Evolutionary conservation across 108 stramenopile species (phyloP).

Genomic region (Nitzschia putrida): DNA sequence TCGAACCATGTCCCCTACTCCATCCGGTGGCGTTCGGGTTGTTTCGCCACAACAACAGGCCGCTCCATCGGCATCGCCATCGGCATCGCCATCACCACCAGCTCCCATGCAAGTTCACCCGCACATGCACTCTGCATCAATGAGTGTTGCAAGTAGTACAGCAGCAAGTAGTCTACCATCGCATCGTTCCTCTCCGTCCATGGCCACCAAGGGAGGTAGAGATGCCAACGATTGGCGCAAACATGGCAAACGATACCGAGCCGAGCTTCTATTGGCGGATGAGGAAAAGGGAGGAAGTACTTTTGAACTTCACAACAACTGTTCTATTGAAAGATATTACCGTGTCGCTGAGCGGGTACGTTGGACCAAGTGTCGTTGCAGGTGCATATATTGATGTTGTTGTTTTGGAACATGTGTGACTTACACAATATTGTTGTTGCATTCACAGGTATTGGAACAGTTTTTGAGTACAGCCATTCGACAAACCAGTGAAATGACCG

Average conservation of each 20-base stretch:
- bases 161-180: no score
- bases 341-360: slow-evolving; percentile 45
- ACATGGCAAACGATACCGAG: slow-evolving; percentile 43
- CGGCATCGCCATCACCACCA: no score
- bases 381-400: neutral
- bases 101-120: no score
- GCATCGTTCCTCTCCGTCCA: no score
- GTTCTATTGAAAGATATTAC: slow-evolving; percentile 46
- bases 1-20: no score
- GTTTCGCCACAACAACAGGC: no score
- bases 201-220: no score
- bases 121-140: no score
- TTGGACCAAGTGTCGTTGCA: neutral
- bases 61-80: no score
- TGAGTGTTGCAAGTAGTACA: no score
- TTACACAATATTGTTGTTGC: neutral
- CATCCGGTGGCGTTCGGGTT: no score
- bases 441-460: slow-evolving; percentile 44
- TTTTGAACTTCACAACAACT: slow-evolving; percentile 37
- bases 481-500: slow-evolving; percentile 19
- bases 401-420: neutral
- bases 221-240: slow-evolving; percentile 34
- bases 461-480: slow-evolving; percentile 39
- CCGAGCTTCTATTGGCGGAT: slow-evolving; percentile 35
- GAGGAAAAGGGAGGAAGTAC: slow-evolving; percentile 36